These are phyloP conservation scores for Aureobasidium sp. DNA, from an alignment of 2,329 filamentous ascomycete genomes.

Conservation along the genomic window DNA sequence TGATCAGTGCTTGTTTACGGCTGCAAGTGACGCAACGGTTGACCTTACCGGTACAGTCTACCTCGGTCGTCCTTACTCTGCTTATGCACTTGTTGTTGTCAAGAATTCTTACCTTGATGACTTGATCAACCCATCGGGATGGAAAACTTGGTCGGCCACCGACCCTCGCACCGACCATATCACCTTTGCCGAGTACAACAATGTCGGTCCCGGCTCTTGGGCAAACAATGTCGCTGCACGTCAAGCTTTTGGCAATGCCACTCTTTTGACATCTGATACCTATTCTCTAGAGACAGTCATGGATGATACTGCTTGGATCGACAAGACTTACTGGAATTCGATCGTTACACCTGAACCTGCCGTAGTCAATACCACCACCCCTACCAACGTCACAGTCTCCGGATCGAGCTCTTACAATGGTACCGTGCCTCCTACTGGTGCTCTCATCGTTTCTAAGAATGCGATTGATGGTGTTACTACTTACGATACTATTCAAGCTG, in stretches of 20 bases:
- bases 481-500: conserved; percentile 31
- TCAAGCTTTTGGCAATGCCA: conserved; percentile 28
- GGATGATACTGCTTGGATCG: conserved; percentile 32
- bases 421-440: conserved; percentile 29
- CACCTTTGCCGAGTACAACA: conserved; percentile 21
- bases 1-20: conserved; percentile 27
- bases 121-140: conserved; percentile 22
- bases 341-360: conserved; percentile 29
- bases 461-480: conserved; percentile 29
- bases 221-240: conserved; percentile 30
- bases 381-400: conserved; percentile 23
- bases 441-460: conserved; percentile 32
- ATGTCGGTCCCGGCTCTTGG: conserved; percentile 25
- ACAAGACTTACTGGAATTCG: conserved; percentile 32
- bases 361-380: conserved; percentile 15
- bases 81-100: conserved; percentile 19
- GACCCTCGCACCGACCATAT: conserved; percentile 21
- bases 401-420: conserved; percentile 26
- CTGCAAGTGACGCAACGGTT: conserved; percentile 23
- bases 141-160: conserved; percentile 22
- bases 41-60: conserved; percentile 28
- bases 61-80: conserved; percentile 20
- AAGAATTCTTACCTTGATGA: conserved; percentile 22
- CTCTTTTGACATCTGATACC: conserved; percentile 30
- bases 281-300: conserved; percentile 28